Evolutionary conservation across 2,329 filamentous ascomycete genomes (phyloP), one percentile per base, ranked within the genome.

Genomic region (Aspergillus quadrilineatus): DNA sequence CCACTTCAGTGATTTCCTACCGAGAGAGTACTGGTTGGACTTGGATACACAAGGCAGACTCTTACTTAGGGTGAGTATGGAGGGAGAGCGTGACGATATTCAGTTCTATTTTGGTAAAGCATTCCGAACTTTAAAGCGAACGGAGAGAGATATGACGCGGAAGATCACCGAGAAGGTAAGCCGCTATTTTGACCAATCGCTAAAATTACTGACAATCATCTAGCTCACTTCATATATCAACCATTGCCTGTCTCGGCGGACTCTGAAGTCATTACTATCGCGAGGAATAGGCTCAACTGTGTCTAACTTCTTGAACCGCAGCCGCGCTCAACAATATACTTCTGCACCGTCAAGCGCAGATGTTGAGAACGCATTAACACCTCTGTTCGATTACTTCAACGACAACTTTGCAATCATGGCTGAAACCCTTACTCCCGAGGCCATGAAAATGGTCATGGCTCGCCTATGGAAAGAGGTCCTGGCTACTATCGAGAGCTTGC

Each of bases 381-480:
- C 92, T 4, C 82, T 99, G 0, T 94, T 97, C 70, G 84, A 86
- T 53, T 99, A 99, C 73, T 99, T 99, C 70, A 90, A 99, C 71
- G 93, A 97, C 71, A 99, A 99, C 69, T 99, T 99, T 74, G 91
- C 92, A 57, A 96, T 97, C 65, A 96, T 99, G 92, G 97, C 97
- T 77, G 87, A 94, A 73, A 97, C 93, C 0, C 80, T 99, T 55
- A 97, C 94, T 1, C 89, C 92, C 56, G 88, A 91, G 56, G 95
- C 94, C n/a, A 97, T 99, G 93, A 86, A 92, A 65, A 92, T 94
- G 71, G 94, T 99, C 66, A 99, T 99, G 94, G 95, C 92, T 22
- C 86, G 94, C 44, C 78, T 99, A 5, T 99, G 94, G 94, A 99
- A 99, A 75, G 94, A 99, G 73, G 92, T 96, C 0, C 81, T 99